Evolutionary conservation across 1,284 basidiomycete genomes (phyloP).

Genomic region (Violaceomyces palustris): DNA sequence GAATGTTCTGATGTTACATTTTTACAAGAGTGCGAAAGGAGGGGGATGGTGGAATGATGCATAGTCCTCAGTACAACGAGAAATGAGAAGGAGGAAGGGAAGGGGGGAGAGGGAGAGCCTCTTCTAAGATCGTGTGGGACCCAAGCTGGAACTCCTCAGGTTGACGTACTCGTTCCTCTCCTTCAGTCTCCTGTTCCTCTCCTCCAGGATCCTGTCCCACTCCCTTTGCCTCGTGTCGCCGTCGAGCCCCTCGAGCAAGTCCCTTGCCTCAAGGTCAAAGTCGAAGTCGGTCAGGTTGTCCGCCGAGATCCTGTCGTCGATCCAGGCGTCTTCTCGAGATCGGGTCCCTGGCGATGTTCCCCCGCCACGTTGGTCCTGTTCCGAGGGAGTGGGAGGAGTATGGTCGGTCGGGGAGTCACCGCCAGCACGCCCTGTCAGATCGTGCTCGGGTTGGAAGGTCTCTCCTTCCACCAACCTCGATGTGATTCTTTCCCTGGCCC

Average conservation of each 20-base stretch:
- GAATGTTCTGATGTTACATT: too few species aligned
- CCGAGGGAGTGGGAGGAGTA: background rate
- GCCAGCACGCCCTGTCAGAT: background rate
- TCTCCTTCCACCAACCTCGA: too few species aligned
- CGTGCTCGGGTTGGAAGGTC: background rate
- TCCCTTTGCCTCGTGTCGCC: slow-evolving; percentile 16
- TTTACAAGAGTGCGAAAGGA: too few species aligned
- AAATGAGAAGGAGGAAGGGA: too few species aligned
- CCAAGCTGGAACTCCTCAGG: too few species aligned
- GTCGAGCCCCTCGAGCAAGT: slow-evolving; percentile 16
- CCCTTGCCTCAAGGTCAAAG: slow-evolving; percentile 29
- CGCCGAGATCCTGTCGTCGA: slow-evolving; percentile 10
- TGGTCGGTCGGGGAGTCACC: background rate
- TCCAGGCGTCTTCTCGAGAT: background rate
- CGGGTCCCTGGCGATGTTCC: too few species aligned
- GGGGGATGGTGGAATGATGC: too few species aligned
- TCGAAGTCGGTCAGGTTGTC: slow-evolving; percentile 29
- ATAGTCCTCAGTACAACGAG: too few species aligned
- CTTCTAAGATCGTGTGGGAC: too few species aligned
- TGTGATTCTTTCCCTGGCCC: too few species aligned
- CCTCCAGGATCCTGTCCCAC: slow-evolving; percentile 18
- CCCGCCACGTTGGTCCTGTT: too few species aligned
- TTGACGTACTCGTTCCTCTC: slow-evolving; percentile 24
- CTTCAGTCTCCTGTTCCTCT: slow-evolving; percentile 15
- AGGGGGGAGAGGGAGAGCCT: too few species aligned